Evolutionary conservation across 2,329 filamentous ascomycete genomes (phyloP).

Genomic region (Thermomyces lanuginosus): DNA sequence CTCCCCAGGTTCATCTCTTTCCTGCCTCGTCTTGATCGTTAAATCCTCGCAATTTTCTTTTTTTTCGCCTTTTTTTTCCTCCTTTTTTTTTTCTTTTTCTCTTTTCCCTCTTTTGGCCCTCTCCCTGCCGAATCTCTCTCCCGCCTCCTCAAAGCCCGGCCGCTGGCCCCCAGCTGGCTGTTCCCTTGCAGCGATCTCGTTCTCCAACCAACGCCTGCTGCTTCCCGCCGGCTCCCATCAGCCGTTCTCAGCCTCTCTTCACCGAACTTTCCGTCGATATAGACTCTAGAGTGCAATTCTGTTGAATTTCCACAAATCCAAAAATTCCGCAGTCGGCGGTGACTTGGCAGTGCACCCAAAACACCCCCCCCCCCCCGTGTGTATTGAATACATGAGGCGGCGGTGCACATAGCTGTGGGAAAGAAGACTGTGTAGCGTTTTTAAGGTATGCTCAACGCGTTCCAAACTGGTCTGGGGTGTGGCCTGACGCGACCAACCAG

Average conservation of each 20-base stretch:
- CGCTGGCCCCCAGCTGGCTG: constrained; percentile 4
- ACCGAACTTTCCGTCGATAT: constrained; percentile 2
- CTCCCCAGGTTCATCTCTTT: constrained; percentile 1
- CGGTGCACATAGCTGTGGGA: too few relatives aligned
- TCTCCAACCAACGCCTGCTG: constrained; percentile 1
- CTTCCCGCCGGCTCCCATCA: constrained; percentile 3
- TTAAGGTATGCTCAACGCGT: too few relatives aligned
- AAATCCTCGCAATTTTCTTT: constrained; percentile 5
- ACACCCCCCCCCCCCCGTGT: too few relatives aligned
- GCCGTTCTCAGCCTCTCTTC: constrained; percentile 1
- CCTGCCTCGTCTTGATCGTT: constrained; percentile 5
- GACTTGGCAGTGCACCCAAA: too few relatives aligned
- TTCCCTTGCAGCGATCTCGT: constrained; percentile 3
- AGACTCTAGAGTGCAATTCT: too few relatives aligned
- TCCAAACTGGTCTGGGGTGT: too few relatives aligned
- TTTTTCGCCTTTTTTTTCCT: constrained; percentile 5
- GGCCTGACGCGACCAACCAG: too few relatives aligned
- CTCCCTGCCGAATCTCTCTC: background rate
- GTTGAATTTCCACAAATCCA: too few relatives aligned
- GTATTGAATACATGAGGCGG: too few relatives aligned
- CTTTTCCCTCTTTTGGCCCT: constrained; percentile 7
- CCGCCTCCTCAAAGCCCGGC: constrained; percentile 3
- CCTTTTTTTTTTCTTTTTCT: constrained; percentile 1
- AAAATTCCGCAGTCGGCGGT: background rate
- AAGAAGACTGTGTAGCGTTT: too few relatives aligned